Conservation (phyloP, 75 land plant species). For the Cunninghamia lanceolata region DNA sequence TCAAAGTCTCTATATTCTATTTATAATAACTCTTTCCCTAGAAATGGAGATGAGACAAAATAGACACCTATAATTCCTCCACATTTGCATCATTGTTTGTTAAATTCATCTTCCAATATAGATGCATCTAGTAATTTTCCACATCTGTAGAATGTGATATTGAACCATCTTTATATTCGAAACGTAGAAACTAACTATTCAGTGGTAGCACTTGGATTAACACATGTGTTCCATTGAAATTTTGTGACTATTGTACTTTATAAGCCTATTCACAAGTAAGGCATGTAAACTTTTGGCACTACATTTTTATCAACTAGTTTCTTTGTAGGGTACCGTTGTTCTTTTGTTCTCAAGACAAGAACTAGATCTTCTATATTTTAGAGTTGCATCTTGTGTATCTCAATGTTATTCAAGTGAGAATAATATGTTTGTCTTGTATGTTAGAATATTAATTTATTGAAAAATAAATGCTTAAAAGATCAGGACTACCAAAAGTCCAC, state of each 20-base stretch:
- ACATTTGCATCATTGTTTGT: slow-evolving; percentile 67
- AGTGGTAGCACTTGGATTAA: slow-evolving; percentile 79
- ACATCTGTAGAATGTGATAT: slow-evolving; percentile 66
- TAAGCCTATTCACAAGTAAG: slow-evolving; percentile 70
- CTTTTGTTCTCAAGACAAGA: background rate
- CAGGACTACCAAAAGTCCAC: background rate
- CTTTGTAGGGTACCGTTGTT: background rate
- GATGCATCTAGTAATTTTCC: slow-evolving; percentile 56
- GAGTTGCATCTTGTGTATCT: background rate
- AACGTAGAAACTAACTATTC: slow-evolving; percentile 56
- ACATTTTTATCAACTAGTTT: slow-evolving; percentile 2
- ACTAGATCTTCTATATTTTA: background rate
- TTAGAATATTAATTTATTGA: background rate
- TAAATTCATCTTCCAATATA: slow-evolving; percentile 45
- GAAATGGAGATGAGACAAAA: slow-evolving; percentile 69
- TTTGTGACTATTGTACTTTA: slow-evolving; percentile 89
- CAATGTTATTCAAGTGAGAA: background rate
- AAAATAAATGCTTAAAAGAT: background rate
- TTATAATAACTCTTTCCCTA: slow-evolving; percentile 62
- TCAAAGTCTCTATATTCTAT: slow-evolving; percentile 82
- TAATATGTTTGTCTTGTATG: background rate
- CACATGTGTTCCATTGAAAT: slow-evolving; percentile 81
- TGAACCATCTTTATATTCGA: slow-evolving; percentile 90
- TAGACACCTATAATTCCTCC: slow-evolving; percentile 88
- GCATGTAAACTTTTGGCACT: slow-evolving; percentile 10